Base-by-base conservation (phyloP, 306 rosid species). In the Sindora glabra region DNA sequence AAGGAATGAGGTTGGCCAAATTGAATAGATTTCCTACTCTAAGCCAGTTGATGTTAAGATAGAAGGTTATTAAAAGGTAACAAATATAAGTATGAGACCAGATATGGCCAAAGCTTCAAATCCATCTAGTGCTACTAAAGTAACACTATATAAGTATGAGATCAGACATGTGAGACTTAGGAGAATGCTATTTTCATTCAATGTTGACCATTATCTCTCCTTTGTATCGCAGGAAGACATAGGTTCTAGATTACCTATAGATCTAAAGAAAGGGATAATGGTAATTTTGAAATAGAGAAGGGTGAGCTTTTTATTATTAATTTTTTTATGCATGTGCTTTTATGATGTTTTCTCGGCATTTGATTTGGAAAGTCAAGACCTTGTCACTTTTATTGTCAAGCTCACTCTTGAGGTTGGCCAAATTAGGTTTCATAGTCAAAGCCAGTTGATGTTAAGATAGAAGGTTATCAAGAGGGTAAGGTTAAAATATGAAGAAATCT, bases 401-500 rank as follows among this genome's bases (percentile, higher is more conserved):
- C 68, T 51, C 49, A 27, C 56, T 62, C 30, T 71, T 64, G 77
- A 59, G 72, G 72, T 56, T 57, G 81, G 64, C 39, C 81, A 59
- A 53, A 79, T 73, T 76, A 83, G 38, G 49, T 68, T 33, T 59
- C 68, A 17, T 62, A 26, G 62, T 64, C 72, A 62, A 71, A 73
- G 67, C 78, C 81, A 51, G 56, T 23, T 49, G 64, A 80, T 48
- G 41, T 55, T 30, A 86, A 86, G 45, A 62, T 69, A 74, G 89
- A 79, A 78, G 77, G 46, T 61, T 81, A 53, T 52, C 80, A 69
- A 79, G 98, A 85, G 76, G 98, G 98, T 91, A 91, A 91, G 98
- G 79, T 71, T 77, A 85, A 79, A 77, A 74, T 74, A 53, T 57
- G 79, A 69, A 80, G 86, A 76, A 81, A 83, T 58, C 62, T 76